Evolutionary conservation across 2,329 filamentous ascomycete genomes (phyloP).

Genomic region (Stagonosporopsis tanaceti): DNA sequence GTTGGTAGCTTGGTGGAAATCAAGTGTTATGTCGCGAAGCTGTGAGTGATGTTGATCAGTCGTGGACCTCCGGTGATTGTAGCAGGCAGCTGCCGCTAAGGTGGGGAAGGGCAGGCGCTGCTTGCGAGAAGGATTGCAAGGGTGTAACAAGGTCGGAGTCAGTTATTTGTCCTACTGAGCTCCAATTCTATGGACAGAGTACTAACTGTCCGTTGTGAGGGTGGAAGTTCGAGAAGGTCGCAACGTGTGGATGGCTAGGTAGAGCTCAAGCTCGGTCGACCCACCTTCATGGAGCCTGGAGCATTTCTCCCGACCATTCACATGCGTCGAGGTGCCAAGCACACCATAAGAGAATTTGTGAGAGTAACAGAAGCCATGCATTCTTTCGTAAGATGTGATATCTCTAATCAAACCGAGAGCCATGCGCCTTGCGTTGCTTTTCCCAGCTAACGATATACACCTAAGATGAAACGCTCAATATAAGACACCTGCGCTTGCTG

Average conservation of each 20-base stretch:
- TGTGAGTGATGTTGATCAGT: neutral
- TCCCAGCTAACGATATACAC: constrained; percentile 29
- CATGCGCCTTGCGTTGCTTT: constrained; percentile 31
- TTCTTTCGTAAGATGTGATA: constrained; percentile 13
- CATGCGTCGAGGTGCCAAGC: neutral
- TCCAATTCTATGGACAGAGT: neutral
- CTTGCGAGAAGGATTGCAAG: neutral
- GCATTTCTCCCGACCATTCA: constrained; percentile 9
- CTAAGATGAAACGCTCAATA: constrained; percentile 10
- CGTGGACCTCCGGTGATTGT: neutral
- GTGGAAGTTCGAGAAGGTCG: neutral
- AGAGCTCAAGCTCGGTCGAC: constrained; percentile 12
- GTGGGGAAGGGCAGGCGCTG: constrained; percentile 20
- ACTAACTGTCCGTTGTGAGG: neutral
- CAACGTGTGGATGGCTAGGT: constrained; percentile 3
- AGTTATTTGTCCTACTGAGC: neutral
- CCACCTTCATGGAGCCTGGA: constrained; percentile 10
- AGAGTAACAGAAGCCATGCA: neutral
- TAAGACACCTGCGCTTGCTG: constrained; percentile 14
- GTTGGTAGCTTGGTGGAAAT: neutral
- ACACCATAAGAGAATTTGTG: neutral
- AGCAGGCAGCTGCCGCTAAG: constrained; percentile 6
- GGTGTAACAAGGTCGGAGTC: neutral
- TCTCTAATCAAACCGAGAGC: constrained; percentile 24
- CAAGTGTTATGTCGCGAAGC: neutral